These are phyloP conservation scores for Danielia reshetovae DNA, from an alignment of 805 yeast genomes.

Conservation along the genomic window DNA sequence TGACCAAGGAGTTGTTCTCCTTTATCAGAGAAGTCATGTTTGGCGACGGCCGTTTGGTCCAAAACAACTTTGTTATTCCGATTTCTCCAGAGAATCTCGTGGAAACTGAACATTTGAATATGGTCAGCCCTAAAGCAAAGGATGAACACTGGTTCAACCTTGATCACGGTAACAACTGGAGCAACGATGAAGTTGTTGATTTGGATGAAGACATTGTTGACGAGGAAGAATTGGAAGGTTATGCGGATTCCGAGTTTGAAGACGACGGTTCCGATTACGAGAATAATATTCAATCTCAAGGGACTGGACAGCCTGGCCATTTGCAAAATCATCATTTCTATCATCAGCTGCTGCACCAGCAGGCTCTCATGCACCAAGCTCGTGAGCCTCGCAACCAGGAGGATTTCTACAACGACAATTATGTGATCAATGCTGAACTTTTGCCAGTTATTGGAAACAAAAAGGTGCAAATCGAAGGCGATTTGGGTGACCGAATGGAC, in stretches of 20 bases:
- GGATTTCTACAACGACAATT: slow-evolving; percentile 21
- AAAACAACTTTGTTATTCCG: slow-evolving; percentile 36
- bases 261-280: slow-evolving; percentile 24
- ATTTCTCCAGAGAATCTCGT: slow-evolving; percentile 30
- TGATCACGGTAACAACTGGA: slow-evolving; percentile 12
- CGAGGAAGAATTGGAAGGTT: slow-evolving; percentile 22
- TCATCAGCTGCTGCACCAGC: slow-evolving; percentile 8
- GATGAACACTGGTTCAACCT: slow-evolving; percentile 26
- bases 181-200: slow-evolving; percentile 21
- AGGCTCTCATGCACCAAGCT: slow-evolving; percentile 3
- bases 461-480: slow-evolving; percentile 34
- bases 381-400: slow-evolving; percentile 10
- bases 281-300: slow-evolving; percentile 3
- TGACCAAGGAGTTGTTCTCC: slow-evolving; percentile 19
- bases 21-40: slow-evolving; percentile 32
- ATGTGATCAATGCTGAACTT: slow-evolving; percentile 20
- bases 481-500: slow-evolving; percentile 57
- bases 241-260: slow-evolving; percentile 28
- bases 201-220: slow-evolving; percentile 20
- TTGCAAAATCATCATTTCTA: slow-evolving; percentile 15
- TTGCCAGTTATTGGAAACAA: slow-evolving; percentile 10
- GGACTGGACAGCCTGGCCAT: slow-evolving; percentile 4
- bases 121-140: slow-evolving; percentile 16
- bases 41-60: slow-evolving; percentile 39
- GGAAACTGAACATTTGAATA: slow-evolving; percentile 7